Base-by-base conservation (phyloP, 257 asterid genomes). In the Scutellaria minor region DNA sequence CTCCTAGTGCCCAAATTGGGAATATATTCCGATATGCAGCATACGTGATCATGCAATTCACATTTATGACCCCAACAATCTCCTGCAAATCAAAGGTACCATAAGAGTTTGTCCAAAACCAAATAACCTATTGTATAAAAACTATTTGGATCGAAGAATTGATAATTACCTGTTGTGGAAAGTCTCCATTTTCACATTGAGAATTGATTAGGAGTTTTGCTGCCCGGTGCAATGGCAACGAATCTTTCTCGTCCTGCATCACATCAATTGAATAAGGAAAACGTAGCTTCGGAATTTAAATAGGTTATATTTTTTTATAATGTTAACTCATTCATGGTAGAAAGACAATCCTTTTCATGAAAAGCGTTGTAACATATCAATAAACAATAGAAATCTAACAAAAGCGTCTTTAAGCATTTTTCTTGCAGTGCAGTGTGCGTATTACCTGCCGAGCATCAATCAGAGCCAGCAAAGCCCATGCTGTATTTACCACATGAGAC, bases 1-100 rank as follows among this genome's bases (percentile, higher is more conserved):
- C 98, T 48, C 97, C 98, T 68, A 93, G 70, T 9, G 98, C 98
- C 98, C 98, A 93, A n/a, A 93, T 87, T 1, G 98, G 97, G 81
- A 93, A 93, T 66, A 93, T 88, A 51, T 86, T 85, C 84, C 96
- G 80, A 74, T 93, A 93, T 22, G 98, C 97, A 68, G 98, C 91
- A 78, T 93, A 93, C 8, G 95, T 88, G 78, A 87, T 88, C 98
- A 87, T 93, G 82, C 97, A 93, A 66, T 93, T 90, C 81, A 71
- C 83, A 83, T 90, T 93, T 84, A 88, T 90, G 14, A 93, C 98
- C 62, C 98, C 98, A 88, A 84, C 87, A 47, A 93, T 93, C 78
- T 93, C 97, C 98, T 93, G 87, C 20, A 65, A 31, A 31, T 24
- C 27, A 24, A 24, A 24, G 27, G 27, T 24, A 24, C 27, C 2